These are phyloP conservation scores for Epichloe coenophiala DNA, from an alignment of 2,329 filamentous ascomycete genomes.

Conservation along the genomic window DNA sequence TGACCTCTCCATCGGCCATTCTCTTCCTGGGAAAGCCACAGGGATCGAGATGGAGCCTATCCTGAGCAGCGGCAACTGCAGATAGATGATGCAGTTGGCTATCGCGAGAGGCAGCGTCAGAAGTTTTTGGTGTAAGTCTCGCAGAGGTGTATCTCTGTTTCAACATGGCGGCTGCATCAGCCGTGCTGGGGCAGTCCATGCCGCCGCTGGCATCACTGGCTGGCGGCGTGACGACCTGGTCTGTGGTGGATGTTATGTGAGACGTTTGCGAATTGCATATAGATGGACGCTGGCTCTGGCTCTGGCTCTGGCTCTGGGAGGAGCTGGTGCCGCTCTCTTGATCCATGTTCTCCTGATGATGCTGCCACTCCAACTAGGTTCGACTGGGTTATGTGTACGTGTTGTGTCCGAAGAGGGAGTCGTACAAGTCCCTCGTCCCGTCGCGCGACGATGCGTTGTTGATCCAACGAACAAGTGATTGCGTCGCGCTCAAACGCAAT, in stretches of 20 bases:
- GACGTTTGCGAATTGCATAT: slow-evolving; percentile 16
- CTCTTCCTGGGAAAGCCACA: slow-evolving; percentile 46
- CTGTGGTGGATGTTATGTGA: slow-evolving; percentile 13
- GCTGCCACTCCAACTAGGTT: too few species aligned
- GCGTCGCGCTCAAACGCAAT: background rate
- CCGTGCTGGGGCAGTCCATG: slow-evolving; percentile 4
- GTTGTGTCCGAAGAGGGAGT: too few species aligned
- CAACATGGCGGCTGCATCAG: slow-evolving; percentile 9
- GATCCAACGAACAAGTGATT: background rate
- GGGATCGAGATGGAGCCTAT: slow-evolving; percentile 30
- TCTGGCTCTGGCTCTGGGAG: slow-evolving; percentile 1
- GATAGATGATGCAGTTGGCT: slow-evolving; percentile 46
- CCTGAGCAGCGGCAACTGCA: slow-evolving; percentile 40
- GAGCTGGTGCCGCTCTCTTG: slow-evolving; percentile 6
- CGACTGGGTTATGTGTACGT: too few species aligned
- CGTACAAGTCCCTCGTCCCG: background rate
- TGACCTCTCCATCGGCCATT: slow-evolving; percentile 63
- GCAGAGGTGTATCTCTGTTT: slow-evolving; percentile 3
- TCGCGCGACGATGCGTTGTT: background rate
- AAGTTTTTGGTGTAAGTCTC: background rate
- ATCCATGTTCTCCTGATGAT: background rate
- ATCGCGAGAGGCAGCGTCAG: slow-evolving; percentile 32
- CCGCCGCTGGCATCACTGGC: slow-evolving; percentile 12
- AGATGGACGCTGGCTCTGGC: slow-evolving; percentile 7
- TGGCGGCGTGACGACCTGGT: slow-evolving; percentile 16